Base-by-base conservation (phyloP, 192 early-diverging fungal genomes). In the Umbelopsis ramanniana region DNA sequence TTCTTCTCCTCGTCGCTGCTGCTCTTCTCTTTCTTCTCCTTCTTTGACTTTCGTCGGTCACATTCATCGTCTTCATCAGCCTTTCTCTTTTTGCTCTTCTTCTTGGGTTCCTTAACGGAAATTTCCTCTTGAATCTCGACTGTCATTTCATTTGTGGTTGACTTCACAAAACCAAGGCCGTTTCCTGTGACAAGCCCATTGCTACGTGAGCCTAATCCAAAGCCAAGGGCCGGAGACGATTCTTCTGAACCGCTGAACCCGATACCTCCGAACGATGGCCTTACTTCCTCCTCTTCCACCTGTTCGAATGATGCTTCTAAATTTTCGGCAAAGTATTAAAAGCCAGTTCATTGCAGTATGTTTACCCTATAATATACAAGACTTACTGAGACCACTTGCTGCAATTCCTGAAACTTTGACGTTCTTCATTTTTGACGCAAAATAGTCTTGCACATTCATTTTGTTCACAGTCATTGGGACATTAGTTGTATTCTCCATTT, bases 111-210 rank as follows among this genome's bases (percentile, higher is more conserved):
- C 35, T 29, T 5, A 37, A 35, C 57, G 12, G 12, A 14, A 33
- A 15, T 6, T 17, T 63, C 15, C 8, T 29, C 14, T 7, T 37
- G 1, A 4, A 63, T 26, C 17, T 63, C 29, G 2, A 37, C 26
- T 17, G 57, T 63, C 57, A 63, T 63, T 37, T 63, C 57, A 6
- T 14, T n/a, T 0, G 57, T 63, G 19, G 57, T 63, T 11, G 57
- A 63, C 12, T 63, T 63, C 5, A 63, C 57, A 63, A 63, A 63
- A n/a, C 57, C 57, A 37, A 63, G 57, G 33, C 57, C 57, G 19
- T 37, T 63, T 11, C 57, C 57, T 4, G 57, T 63, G 4, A 63
- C 57, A 37, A 63, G 57, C 14, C 57, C 57, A n/a, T 63, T 63
- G 7, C 24, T 37, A n/a, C 57, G 29, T 3, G 57, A 63, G 8